These are phyloP conservation scores for Mercurialis annua DNA, from an alignment of 345 rosid species.

Conservation along the genomic window DNA sequence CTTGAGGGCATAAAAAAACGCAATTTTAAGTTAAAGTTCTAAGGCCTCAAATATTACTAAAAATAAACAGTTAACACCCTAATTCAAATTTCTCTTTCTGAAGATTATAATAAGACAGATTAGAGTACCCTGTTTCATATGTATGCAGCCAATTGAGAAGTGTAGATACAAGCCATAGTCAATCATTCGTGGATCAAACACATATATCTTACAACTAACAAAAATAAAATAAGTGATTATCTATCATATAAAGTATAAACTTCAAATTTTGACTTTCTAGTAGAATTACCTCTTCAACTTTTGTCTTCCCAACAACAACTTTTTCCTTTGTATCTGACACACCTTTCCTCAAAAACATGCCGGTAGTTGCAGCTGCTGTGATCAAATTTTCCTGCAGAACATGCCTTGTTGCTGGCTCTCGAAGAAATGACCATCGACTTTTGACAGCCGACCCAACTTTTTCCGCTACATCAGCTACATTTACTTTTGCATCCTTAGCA, in stretches of 20 bases:
- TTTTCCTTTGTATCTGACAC: constrained; percentile 83
- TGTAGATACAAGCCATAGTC: too few relatives aligned
- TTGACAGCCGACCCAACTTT: constrained; percentile 66
- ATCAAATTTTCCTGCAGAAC: constrained; percentile 76
- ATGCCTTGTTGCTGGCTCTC: constrained; percentile 84
- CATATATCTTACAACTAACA: neutral
- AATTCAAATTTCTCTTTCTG: too few relatives aligned
- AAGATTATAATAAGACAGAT: too few relatives aligned
- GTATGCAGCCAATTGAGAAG: neutral
- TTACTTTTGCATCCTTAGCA: constrained; percentile 91
- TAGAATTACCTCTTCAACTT: constrained; percentile 83
- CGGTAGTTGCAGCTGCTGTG: constrained; percentile 84
- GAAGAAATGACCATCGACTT: constrained; percentile 74
- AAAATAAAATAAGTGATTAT: neutral
- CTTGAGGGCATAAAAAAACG: too few relatives aligned
- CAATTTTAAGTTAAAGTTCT: too few relatives aligned
- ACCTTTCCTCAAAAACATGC: constrained; percentile 78
- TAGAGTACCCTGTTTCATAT: neutral
- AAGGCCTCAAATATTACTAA: neutral
- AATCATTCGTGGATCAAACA: neutral
- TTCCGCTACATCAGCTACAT: constrained; percentile 80
- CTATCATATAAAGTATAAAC: neutral
- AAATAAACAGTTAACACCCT: too few relatives aligned
- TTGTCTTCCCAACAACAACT: constrained; percentile 80
- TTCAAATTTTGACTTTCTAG: constrained; percentile 4